A percentile compares a stretch with the other conserved stretches of the same genome.
These are phyloP conservation scores for Diospyros lotus DNA, from an alignment of 148 eudicot genomes.

Conservation along the genomic window DNA sequence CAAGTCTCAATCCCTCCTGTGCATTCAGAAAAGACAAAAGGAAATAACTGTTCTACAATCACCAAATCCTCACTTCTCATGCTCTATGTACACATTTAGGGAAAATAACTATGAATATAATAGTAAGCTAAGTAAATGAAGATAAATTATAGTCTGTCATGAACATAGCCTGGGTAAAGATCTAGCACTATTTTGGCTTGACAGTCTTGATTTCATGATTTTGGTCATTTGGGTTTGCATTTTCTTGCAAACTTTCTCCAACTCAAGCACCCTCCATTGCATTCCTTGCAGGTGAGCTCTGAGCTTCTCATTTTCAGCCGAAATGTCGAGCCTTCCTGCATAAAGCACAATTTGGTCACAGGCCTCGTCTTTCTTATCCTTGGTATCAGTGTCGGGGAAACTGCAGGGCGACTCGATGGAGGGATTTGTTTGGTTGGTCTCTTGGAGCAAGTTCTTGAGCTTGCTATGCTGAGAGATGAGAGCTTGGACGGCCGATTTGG, in stretches of 20 bases:
- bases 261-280: slow-evolving; percentile 63
- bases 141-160: slow-evolving; percentile 16
- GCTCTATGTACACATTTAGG: slow-evolving; percentile 12
- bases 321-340: slow-evolving; percentile 37
- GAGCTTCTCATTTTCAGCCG: slow-evolving; percentile 51
- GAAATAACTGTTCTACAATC: neutral
- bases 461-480: slow-evolving; percentile 48
- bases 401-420: slow-evolving; percentile 30
- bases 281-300: slow-evolving; percentile 52
- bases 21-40: neutral
- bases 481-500: slow-evolving; percentile 48
- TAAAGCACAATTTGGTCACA: slow-evolving; percentile 39
- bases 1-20: neutral
- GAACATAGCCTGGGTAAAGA: slow-evolving; percentile 69
- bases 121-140: neutral
- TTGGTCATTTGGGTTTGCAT: slow-evolving; percentile 71
- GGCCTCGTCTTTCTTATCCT: slow-evolving; percentile 18
- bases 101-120: neutral
- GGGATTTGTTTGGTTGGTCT: slow-evolving; percentile 23
- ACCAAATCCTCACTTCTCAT: slow-evolving; percentile 5
- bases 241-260: slow-evolving; percentile 63
- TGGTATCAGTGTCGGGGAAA: slow-evolving; percentile 8
- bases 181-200: slow-evolving; percentile 31
- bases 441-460: slow-evolving; percentile 50
- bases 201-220: slow-evolving; percentile 48